Evolutionary conservation across 176 grass and related monocot genomes (phyloP).

Genomic region (Avena insularis): DNA sequence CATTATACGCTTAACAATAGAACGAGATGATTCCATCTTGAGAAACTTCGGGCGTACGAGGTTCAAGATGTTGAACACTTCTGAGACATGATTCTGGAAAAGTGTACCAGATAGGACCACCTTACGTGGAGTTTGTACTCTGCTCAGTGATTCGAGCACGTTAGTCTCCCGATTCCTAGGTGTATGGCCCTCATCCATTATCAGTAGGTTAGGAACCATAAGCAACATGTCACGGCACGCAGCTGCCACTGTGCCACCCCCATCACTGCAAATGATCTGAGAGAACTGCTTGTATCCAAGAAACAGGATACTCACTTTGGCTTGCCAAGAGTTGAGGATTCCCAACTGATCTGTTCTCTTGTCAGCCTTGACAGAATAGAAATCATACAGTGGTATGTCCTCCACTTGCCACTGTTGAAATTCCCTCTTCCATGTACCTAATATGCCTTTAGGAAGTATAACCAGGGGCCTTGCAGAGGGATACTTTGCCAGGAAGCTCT

Average conservation of each 20-base stretch:
- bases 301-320: slow-evolving; percentile 85
- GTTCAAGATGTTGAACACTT: slow-evolving; percentile 94
- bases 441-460: slow-evolving; percentile 92
- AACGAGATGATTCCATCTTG: slow-evolving; percentile 64
- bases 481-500: slow-evolving; percentile 95
- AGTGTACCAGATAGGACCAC: slow-evolving; percentile 97
- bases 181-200: slow-evolving; percentile 96
- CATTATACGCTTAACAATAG: slow-evolving; percentile 70
- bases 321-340: slow-evolving; percentile 83
- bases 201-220: slow-evolving; percentile 81
- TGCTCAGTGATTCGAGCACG: slow-evolving; percentile 75
- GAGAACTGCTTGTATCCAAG: slow-evolving; percentile 96
- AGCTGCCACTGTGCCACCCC: slow-evolving; percentile 51
- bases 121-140: slow-evolving; percentile 87
- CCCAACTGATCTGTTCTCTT: slow-evolving; percentile 91
- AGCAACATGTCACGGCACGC: slow-evolving; percentile 84
- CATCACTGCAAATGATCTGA: slow-evolving; percentile 64
- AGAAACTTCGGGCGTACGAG: slow-evolving; percentile 96
- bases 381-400: slow-evolving; percentile 87
- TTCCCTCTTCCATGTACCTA: slow-evolving; percentile 90
- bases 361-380: slow-evolving; percentile 93
- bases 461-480: slow-evolving; percentile 80
- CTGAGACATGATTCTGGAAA: slow-evolving; percentile 89
- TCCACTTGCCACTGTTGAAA: slow-evolving; percentile 87
- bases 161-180: slow-evolving; percentile 87